Base-by-base conservation (phyloP, 2,329 filamentous ascomycete genomes). In the Cladosporium velox region DNA sequence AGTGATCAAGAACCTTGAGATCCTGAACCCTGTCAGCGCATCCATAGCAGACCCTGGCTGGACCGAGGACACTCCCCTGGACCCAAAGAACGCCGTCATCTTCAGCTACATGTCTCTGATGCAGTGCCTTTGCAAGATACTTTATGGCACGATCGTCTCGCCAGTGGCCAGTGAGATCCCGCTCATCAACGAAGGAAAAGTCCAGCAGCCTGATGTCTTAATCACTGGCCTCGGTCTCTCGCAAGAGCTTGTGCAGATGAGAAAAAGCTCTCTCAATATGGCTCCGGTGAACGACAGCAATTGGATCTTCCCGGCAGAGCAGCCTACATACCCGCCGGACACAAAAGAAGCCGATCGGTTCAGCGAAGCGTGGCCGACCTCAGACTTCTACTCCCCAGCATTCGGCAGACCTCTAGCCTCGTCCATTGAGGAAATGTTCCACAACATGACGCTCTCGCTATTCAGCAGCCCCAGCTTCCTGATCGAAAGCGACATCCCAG, bases 391-490 rank as follows among this genome's bases (percentile, higher is more conserved):
- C 11, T 38, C 57, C 5, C 18, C 57, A 12, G 32, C 57, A 18
- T 59, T 59, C 21, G 32, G 24, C 1, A 32, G 35, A 44, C 32
- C 57, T 10, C 57, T 59, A 7, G 57, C 34, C 21, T 30, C 57
- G 4, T 34, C 32, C 11, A 28, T 59, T 6, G 57, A 59, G n/a
- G 57, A 59, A 8, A n/a, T 59, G 34, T 59, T 59, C 57, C 57
- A 38, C 6, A 59, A 59, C 57, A 59, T 59, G 57, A 59, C 57
- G n/a, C 35, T 59, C 1, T 59, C 57, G 15, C 57, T 59, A 2
- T 59, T 59, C 57, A 59, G 57, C 21, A 59, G 35, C 21, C 57
- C 57, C 34, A 35, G 21, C 34, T 59, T 59, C 35, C 34, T 59
- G 2, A 15, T 26, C 24, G 7, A 59, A 3, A 41, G 28, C 57